Base-by-base conservation (phyloP, 257 asterid species). In the Solanum peruvianum region DNA sequence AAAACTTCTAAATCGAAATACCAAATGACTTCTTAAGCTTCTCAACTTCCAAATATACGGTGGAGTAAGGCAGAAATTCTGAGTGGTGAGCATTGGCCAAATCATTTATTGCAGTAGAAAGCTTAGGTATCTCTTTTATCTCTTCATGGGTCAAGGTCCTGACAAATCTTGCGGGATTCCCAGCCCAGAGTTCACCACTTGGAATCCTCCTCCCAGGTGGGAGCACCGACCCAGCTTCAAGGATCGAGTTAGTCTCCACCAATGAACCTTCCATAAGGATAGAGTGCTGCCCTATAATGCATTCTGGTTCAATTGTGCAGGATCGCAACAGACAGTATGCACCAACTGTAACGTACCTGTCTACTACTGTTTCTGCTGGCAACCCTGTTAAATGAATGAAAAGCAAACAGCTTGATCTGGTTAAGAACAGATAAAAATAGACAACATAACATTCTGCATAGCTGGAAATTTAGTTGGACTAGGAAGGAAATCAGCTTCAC, bases 201-300 rank as follows among this genome's bases (percentile, higher is more conserved):
- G 99, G 99, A 86, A 95, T 96, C 91, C 99, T 93, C 89, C 99
- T 91, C 20, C 99, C 99, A 1, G 99, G 99, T 56, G 99, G 98
- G 87, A 95, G 93, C 67, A 94, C 99, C 0, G 98, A 94, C 41
- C 99, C 99, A 1, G 98, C 98, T 90, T 97, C 99, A 10, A 96
- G 96, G 89, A 96, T 95, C 13, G 99, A 92, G 92, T 95, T 98
- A 9, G 95, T 94, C 89, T 96, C 99, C 7, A 96, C 95, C 93
- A 96, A 84, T 16, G 98, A 93, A 49, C 99, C 99, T 89, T 96
- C 99, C 99, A 96, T 94, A 7, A 96, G 98, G 85, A 97, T 92
- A 10, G 98, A 97, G 64, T 92, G 97, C 90, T 97, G 99, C 67
- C 99, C 99, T 5, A 97, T 94, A 72, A 97, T 97, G 95, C 99